Conservation (phyloP, 2,329 filamentous ascomycete genomes). For the Colletotrichum tabaci region DNA sequence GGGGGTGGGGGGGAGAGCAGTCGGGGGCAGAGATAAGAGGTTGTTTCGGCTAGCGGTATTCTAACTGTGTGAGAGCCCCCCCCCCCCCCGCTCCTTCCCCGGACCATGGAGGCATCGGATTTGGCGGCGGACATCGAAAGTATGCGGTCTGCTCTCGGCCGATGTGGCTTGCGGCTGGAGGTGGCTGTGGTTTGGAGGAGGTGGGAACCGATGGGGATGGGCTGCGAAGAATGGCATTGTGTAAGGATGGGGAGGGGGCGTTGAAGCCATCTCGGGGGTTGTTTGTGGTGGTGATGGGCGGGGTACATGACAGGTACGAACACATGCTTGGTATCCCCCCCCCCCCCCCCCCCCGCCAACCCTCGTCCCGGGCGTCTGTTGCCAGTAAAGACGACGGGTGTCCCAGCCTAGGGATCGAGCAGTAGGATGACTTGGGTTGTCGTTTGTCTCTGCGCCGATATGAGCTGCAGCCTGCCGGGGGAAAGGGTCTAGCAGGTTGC, state of each 20-base stretch:
- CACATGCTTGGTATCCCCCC: neutral
- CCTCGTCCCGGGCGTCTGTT: neutral
- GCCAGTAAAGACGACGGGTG: neutral
- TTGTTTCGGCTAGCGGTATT: no score
- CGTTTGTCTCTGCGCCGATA: neutral
- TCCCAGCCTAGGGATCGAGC: no score
- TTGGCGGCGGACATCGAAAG: neutral
- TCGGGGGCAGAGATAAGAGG: no score
- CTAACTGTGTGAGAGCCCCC: no score
- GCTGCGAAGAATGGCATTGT: slow-evolving; percentile 5
- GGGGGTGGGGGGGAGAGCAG: no score
- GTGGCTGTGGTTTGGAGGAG: neutral
- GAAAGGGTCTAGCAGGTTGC: neutral
- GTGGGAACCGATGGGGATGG: neutral
- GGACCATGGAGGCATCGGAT: no score
- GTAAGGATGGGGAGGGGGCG: neutral
- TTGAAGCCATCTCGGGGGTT: neutral
- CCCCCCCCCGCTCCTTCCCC: no score
- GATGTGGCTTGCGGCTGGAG: neutral
- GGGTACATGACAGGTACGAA: neutral
- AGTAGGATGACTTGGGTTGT: neutral
- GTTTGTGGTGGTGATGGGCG: no score
- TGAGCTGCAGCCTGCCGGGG: neutral
- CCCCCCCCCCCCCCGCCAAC: no score
- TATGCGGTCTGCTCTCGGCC: neutral